These are phyloP conservation scores for Pythium coloratum DNA, from an alignment of 352 stramenopile species.

Conservation along the genomic window DNA sequence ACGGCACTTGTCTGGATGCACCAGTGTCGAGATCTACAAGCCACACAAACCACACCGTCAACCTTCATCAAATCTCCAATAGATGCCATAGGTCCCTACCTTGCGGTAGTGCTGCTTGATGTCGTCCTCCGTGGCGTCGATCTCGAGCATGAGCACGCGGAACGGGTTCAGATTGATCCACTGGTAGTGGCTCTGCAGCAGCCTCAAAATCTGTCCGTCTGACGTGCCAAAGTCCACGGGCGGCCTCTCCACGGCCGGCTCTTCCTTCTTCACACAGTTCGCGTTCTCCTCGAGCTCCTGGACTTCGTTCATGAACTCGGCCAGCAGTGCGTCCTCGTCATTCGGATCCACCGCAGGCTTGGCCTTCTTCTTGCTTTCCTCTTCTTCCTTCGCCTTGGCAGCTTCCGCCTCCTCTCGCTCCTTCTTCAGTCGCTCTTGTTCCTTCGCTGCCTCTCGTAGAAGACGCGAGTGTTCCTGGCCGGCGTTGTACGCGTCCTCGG, in stretches of 20 bases:
- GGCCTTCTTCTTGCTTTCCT: constrained; percentile 28
- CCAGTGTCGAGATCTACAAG: constrained; percentile 75
- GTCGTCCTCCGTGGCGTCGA: constrained; percentile 82
- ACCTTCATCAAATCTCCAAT: not conserved
- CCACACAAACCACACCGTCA: not conserved
- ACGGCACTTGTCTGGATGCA: constrained; percentile 87
- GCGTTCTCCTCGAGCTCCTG: constrained; percentile 73
- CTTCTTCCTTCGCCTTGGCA: constrained; percentile 20
- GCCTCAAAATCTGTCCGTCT: constrained; percentile 58
- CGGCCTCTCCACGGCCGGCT: constrained; percentile 44
- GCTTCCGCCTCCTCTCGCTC: constrained; percentile 35
- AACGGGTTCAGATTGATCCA: constrained; percentile 92
- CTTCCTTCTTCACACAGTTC: constrained; percentile 79
- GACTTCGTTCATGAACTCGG: constrained; percentile 85
- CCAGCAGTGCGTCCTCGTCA: constrained; percentile 65
- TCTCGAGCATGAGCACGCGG: constrained; percentile 86
- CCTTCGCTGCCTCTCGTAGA: constrained; percentile 55
- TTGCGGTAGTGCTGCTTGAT: constrained; percentile 92
- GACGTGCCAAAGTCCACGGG: constrained; percentile 70
- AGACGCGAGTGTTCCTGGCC: constrained; percentile 62
- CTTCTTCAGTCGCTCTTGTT: constrained; percentile 39
- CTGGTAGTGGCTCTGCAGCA: constrained; percentile 73
- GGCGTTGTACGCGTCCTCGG: constrained; percentile 73
- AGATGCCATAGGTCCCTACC: constrained; percentile 25
- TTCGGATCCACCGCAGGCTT: constrained; percentile 13